These are phyloP conservation scores for Naegleria lovaniensis DNA, from an alignment of 208 protist species.

Conservation along the genomic window DNA sequence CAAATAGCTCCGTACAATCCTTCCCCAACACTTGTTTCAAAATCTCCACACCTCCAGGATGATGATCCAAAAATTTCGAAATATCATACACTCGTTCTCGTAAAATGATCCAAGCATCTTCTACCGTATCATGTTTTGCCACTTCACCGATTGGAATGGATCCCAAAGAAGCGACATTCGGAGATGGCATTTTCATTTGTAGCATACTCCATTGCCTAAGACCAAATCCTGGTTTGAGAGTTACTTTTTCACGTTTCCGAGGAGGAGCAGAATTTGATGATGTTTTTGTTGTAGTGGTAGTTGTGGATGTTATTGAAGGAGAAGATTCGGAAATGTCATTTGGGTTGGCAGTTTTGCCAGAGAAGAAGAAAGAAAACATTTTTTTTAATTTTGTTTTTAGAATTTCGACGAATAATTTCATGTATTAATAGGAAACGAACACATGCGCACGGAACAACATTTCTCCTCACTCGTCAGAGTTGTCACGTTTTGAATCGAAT, in stretches of 20 bases:
- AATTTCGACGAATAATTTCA: too few species aligned
- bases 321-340: too few species aligned
- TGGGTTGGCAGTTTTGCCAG: too few species aligned
- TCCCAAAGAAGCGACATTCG: not conserved
- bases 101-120: constrained; percentile 59
- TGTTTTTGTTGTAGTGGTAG: too few species aligned
- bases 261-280: too few species aligned
- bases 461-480: too few species aligned
- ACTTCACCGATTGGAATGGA: constrained; percentile 53
- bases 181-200: not conserved
- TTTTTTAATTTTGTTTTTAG: too few species aligned
- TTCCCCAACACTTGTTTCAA: constrained; percentile 66
- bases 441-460: too few species aligned
- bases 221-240: not conserved
- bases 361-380: too few species aligned
- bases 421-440: too few species aligned
- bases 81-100: constrained; percentile 75
- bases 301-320: too few species aligned
- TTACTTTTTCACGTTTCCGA: not conserved
- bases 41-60: constrained; percentile 73
- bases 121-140: constrained; percentile 57
- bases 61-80: constrained; percentile 66
- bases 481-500: too few species aligned
- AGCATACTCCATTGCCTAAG: not conserved
- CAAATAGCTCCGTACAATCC: constrained; percentile 72